Evolutionary conservation across 768 basidiomycete species (phyloP).

Genomic region (Mrakia hoshinonis): DNA sequence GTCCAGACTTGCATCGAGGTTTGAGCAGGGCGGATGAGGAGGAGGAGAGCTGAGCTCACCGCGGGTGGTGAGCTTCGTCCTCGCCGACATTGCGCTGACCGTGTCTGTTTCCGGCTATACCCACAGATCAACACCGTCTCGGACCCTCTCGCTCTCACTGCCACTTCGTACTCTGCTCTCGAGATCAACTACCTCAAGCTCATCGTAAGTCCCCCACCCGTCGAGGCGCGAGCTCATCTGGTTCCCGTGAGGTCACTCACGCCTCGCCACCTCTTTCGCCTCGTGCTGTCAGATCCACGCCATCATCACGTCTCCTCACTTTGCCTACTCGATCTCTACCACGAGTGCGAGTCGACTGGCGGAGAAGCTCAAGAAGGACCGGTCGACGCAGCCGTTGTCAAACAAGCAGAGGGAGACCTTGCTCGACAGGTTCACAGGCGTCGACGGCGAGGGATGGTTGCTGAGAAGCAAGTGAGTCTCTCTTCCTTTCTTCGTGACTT

Average conservation of each 20-base stretch:
- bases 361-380: conserved; percentile 47
- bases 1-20: conserved; percentile 33
- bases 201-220: conserved; percentile 49
- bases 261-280: background rate
- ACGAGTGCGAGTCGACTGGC: conserved; percentile 67
- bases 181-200: conserved; percentile 82
- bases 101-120: background rate
- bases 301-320: conserved; percentile 70
- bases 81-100: background rate
- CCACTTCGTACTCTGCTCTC: conserved; percentile 66
- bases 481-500: conserved; percentile 43
- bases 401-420: conserved; percentile 63
- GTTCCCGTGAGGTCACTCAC: background rate
- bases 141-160: conserved; percentile 73
- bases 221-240: background rate
- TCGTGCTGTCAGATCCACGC: conserved; percentile 58
- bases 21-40: background rate
- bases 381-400: conserved; percentile 51
- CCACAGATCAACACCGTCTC: conserved; percentile 66
- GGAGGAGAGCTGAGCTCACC: conserved; percentile 2
- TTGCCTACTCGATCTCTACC: conserved; percentile 67
- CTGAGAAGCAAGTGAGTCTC: conserved; percentile 65
- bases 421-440: conserved; percentile 71
- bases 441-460: conserved; percentile 38
- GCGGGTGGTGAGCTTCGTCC: background rate